These are phyloP conservation scores for Suillus hirtellus DNA, from an alignment of 768 basidiomycete genomes.

Conservation along the genomic window DNA sequence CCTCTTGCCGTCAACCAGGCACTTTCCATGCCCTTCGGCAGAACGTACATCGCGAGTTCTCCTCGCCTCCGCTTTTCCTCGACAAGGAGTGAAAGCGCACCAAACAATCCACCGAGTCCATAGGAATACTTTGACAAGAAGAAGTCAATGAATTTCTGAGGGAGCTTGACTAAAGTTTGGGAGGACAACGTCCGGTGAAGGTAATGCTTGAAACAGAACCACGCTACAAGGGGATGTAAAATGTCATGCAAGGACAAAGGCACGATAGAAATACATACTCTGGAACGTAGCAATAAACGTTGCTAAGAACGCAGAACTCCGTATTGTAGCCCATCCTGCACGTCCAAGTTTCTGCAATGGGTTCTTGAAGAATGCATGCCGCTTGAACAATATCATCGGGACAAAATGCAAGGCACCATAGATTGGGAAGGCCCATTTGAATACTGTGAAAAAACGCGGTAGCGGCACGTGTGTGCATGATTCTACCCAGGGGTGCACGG, in stretches of 20 bases:
- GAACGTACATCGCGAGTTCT: slow-evolving; percentile 89
- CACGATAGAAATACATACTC: slow-evolving; percentile 43
- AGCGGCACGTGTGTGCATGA: slow-evolving; percentile 48
- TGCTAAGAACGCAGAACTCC: slow-evolving; percentile 88
- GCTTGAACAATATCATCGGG: slow-evolving; percentile 82
- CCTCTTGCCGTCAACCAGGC: slow-evolving; percentile 82
- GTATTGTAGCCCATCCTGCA: slow-evolving; percentile 68
- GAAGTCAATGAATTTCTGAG: slow-evolving; percentile 50
- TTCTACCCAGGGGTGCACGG: slow-evolving; percentile 74
- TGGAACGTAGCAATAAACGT: slow-evolving; percentile 83
- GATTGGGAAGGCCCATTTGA: slow-evolving; percentile 79
- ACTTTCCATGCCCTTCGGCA: slow-evolving; percentile 90
- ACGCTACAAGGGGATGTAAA: slow-evolving; percentile 37
- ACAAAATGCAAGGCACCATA: slow-evolving; percentile 92
- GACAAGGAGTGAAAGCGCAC: slow-evolving; percentile 78
- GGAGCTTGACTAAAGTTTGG: slow-evolving; percentile 37
- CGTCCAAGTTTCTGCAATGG: slow-evolving; percentile 66
- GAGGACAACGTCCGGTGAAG: slow-evolving; percentile 50
- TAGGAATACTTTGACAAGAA: slow-evolving; percentile 71
- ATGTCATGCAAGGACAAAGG: not conserved
- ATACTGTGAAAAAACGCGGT: slow-evolving; percentile 73
- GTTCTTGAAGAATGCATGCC: slow-evolving; percentile 60
- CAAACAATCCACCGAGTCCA: slow-evolving; percentile 70
- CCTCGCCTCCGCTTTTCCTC: slow-evolving; percentile 87
- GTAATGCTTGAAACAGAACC: slow-evolving; percentile 68